These are phyloP conservation scores for Sugiyamaella qingdaonensis DNA, from an alignment of 805 yeast species.

Conservation along the genomic window DNA sequence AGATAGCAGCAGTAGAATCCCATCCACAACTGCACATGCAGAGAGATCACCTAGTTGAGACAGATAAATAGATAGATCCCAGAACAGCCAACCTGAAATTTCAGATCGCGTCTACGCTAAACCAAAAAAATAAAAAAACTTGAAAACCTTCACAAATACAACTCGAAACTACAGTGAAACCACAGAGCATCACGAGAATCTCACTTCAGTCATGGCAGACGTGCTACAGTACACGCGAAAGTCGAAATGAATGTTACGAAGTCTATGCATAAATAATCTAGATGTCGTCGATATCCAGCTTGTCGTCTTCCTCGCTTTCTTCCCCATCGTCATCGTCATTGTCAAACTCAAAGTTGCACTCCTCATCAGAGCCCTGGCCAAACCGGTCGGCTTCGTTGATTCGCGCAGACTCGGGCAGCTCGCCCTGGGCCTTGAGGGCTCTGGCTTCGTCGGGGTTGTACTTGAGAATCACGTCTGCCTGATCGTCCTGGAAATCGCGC, in stretches of 20 bases:
- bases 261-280: conserved; percentile 33
- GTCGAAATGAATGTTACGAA: too few relatives aligned
- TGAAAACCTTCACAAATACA: too few relatives aligned
- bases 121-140: too few relatives aligned
- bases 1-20: conserved; percentile 68
- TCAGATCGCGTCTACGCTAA: too few relatives aligned
- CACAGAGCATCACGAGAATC: too few relatives aligned
- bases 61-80: too few relatives aligned
- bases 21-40: not conserved
- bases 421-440: conserved; percentile 91
- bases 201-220: too few relatives aligned
- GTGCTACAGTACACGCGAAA: too few relatives aligned
- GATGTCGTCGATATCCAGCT: conserved; percentile 67
- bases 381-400: conserved; percentile 97
- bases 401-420: conserved; percentile 93
- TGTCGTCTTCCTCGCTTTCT: conserved; percentile 52
- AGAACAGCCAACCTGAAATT: too few relatives aligned
- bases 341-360: conserved; percentile 97
- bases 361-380: conserved; percentile 95
- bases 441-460: conserved; percentile 98
- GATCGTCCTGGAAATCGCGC: conserved; percentile 98
- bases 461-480: conserved; percentile 96
- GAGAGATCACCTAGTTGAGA: too few relatives aligned
- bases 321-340: conserved; percentile 79
- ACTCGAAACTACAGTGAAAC: too few relatives aligned